Evolutionary conservation across 2,329 filamentous ascomycete species (phyloP).

Genomic region (Penicillium sclerotigenum): DNA sequence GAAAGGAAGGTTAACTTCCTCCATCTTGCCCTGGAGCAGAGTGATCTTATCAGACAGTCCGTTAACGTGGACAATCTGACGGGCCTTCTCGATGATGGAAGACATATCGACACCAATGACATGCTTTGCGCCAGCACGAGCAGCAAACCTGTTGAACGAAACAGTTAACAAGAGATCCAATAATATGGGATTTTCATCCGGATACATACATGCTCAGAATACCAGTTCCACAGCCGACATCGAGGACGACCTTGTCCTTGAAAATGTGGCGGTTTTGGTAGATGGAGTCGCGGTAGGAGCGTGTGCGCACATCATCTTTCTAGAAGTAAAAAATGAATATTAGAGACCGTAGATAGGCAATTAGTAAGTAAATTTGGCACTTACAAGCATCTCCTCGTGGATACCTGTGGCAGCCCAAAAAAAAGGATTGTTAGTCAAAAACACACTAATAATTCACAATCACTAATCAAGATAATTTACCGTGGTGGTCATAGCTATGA

Average conservation of each 20-base stretch:
- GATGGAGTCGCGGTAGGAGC: conserved; percentile 95
- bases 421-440: conserved; percentile 20
- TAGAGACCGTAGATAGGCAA: background rate
- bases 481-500: conserved; percentile 92
- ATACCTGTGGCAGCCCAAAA: conserved; percentile 61
- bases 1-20: conserved; percentile 90
- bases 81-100: conserved; percentile 97
- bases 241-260: conserved; percentile 89
- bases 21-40: conserved; percentile 98
- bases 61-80: conserved; percentile 88
- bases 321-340: conserved; percentile 37
- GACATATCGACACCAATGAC: conserved; percentile 99
- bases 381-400: conserved; percentile 96
- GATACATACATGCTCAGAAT: conserved; percentile 88
- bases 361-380: conserved; percentile 40
- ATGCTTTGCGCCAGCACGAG: conserved; percentile 93
- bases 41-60: conserved; percentile 95
- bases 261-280: conserved; percentile 94
- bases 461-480: conserved; percentile 52
- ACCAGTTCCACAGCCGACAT: conserved; percentile 94
- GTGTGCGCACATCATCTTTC: conserved; percentile 98
- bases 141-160: conserved; percentile 72
- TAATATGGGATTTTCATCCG: background rate
- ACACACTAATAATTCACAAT: conserved; percentile 10
- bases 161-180: conserved; percentile 17